Evolutionary conservation across 2,329 filamentous ascomycete species (phyloP), one percentile per base, ranked within the genome.

Genomic region (Zarea fungicola): DNA sequence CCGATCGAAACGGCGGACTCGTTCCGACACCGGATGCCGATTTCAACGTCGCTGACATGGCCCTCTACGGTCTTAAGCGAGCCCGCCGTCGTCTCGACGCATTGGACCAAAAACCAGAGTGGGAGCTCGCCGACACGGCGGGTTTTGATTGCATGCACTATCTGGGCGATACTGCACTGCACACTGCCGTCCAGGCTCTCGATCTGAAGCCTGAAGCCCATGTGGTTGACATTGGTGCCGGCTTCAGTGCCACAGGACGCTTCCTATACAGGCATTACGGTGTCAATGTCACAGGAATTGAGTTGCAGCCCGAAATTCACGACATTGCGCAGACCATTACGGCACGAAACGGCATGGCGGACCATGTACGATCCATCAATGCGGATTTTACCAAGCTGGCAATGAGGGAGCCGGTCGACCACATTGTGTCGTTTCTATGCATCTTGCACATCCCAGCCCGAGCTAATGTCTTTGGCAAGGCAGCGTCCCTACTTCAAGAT

Each of bases 61-160:
- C 46, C 4, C 39, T 49, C 1, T 49, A 49, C 39, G 39, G 31
- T 5, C 31, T 49, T 21, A 10, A 28, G 10, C 37, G 46, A 14
- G 46, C 39, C 11, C 37, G 37, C 19, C 5, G 10, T 7, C 39
- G 46, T n/a, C 37, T 49, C 16, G 16, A 10, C 3, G 29, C 46
- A 3, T 42, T 55, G 5, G 42, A 44, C 18, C 22, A 40, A n/a
- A 58, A 58, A 39, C 5, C 48, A 14, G 26, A 25, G 5, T 58
- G 56, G 56, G 42, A 48, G 21, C 44, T 45, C 10, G 50, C 52
- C 23, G 56, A 58, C 50, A 58, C 56, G 2, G 40, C 35, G 6
- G 48, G 44, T 1, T 58, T 58, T 36, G 56, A 58, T 37, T 57
- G 55, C 48, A 58, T 58, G 56, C 56, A 58, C 42, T 58, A 58